Conservation (phyloP, 2,329 filamentous ascomycete species). For the Cladophialophora psammophila region DNA sequence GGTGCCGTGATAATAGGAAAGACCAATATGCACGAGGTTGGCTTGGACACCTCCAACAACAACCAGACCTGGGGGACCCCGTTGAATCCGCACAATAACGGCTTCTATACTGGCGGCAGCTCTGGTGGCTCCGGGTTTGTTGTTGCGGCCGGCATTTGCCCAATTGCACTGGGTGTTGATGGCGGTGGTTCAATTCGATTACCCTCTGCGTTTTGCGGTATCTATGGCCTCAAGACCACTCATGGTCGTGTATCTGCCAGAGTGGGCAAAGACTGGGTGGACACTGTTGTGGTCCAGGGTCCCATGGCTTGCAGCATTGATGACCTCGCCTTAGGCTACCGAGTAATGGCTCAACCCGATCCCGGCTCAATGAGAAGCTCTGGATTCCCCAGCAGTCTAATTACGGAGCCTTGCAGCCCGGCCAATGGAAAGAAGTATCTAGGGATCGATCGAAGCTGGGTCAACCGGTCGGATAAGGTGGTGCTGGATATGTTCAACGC, state of each 20-base stretch:
- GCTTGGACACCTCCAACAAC: slow-evolving; percentile 82
- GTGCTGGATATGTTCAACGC: slow-evolving; percentile 69
- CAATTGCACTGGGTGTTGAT: slow-evolving; percentile 77
- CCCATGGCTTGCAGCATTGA: slow-evolving; percentile 78
- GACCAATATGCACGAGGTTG: slow-evolving; percentile 81
- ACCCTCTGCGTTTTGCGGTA: slow-evolving; percentile 76
- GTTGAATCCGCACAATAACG: slow-evolving; percentile 76
- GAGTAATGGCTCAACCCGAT: slow-evolving; percentile 77
- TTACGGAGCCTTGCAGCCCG: slow-evolving; percentile 50
- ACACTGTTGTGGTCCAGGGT: slow-evolving; percentile 72
- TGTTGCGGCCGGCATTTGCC: slow-evolving; percentile 73
- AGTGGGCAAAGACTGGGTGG: slow-evolving; percentile 66
- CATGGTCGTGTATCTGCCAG: slow-evolving; percentile 69
- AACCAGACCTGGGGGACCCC: slow-evolving; percentile 79
- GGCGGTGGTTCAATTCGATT: slow-evolving; percentile 79
- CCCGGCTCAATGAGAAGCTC: slow-evolving; percentile 52
- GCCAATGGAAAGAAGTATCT: slow-evolving; percentile 64
- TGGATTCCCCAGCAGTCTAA: slow-evolving; percentile 61
- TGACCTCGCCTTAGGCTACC: slow-evolving; percentile 83
- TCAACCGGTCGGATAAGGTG: slow-evolving; percentile 69
- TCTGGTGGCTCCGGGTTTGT: slow-evolving; percentile 79
- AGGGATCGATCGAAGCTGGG: slow-evolving; percentile 73
- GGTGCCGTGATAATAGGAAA: slow-evolving; percentile 80
- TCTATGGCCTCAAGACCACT: slow-evolving; percentile 81
- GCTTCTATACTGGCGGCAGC: slow-evolving; percentile 82